Evolutionary conservation across 352 stramenopile genomes (phyloP).

Genomic region (Phytophthora megakarya): DNA sequence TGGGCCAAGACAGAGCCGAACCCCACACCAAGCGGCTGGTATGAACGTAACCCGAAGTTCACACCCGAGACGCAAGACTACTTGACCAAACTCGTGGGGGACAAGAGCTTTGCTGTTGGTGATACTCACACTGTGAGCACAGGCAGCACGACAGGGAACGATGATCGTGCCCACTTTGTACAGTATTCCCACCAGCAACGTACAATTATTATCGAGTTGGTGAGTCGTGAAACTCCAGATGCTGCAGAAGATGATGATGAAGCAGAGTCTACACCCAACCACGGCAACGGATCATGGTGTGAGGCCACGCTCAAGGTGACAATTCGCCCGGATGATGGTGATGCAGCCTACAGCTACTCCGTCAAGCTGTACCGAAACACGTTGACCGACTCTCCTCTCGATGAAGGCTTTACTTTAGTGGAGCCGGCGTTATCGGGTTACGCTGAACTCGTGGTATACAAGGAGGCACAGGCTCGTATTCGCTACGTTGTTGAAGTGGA

Average conservation of each 20-base stretch:
- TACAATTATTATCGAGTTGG: constrained; percentile 53
- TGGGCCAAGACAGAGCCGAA: constrained; percentile 61
- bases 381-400: constrained; percentile 21
- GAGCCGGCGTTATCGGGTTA: constrained; percentile 37
- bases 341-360: constrained; percentile 36
- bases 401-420: constrained; percentile 22
- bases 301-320: constrained; percentile 36
- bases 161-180: constrained; percentile 45
- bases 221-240: constrained; percentile 30
- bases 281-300: constrained; percentile 29
- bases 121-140: constrained; percentile 41
- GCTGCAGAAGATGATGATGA: constrained; percentile 3
- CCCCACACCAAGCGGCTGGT: constrained; percentile 39
- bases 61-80: constrained; percentile 42
- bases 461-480: constrained; percentile 71
- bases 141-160: no score
- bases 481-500: constrained; percentile 83
- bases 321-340: constrained; percentile 21
- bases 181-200: constrained; percentile 29
- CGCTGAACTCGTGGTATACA: constrained; percentile 79
- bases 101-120: constrained; percentile 46
- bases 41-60: constrained; percentile 43
- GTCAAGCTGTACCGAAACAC: constrained; percentile 64
- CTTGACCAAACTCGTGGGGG: constrained; percentile 42
- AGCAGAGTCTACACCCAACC: neutral